Base-by-base conservation (phyloP, 2,329 filamentous ascomycete species). In the Trichoderma sp. region DNA sequence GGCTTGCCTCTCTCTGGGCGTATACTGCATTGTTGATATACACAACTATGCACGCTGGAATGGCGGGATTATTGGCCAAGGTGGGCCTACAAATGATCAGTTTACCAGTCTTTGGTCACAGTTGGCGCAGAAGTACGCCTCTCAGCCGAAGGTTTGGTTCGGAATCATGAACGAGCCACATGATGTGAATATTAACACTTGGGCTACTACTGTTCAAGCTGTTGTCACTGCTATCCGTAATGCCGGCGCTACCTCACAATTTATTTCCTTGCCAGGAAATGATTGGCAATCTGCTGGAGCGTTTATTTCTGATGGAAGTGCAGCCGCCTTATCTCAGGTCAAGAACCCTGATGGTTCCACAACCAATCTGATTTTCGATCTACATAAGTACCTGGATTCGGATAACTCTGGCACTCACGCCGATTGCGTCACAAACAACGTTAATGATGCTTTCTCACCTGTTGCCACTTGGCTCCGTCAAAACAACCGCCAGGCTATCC, bases 81-180 rank as follows among this genome's bases (percentile, higher is more conserved):
- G 90, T 27, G 91, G 90, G 0, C 90, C 90, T 1, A 87, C 87
- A 1, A 87, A 92, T 79, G 88, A 86, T n/a, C 82, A 91, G 21
- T 89, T 92, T 77, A 87, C 86, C 1, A 84, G 82, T 68, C 82
- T 92, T 6, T 93, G 91, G 91, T 81, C 80, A 2, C 84, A 88
- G 75, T 80, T 90, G 4, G 91, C 91, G 84, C 24, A 59, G 3
- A 72, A 72, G 14, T 72, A 72, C 14, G 68, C 68, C 82, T 2
- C 89, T 89, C 81, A 93, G 92, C 81, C 11, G 82, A 89, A 73
- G 79, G 84, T 41, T 88, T 88, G 56, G 83, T 93, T 93, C 78
- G 91, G 90, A 24, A 80, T 93, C 62, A 92, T 93, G 90, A 93
- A 93, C 82, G 91, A 91, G 83, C 91, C 91, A 16, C 89, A 91